Conservation (phyloP, 2,329 filamentous ascomycete genomes). For the Paecilomyces dactylethromorphus region DNA sequence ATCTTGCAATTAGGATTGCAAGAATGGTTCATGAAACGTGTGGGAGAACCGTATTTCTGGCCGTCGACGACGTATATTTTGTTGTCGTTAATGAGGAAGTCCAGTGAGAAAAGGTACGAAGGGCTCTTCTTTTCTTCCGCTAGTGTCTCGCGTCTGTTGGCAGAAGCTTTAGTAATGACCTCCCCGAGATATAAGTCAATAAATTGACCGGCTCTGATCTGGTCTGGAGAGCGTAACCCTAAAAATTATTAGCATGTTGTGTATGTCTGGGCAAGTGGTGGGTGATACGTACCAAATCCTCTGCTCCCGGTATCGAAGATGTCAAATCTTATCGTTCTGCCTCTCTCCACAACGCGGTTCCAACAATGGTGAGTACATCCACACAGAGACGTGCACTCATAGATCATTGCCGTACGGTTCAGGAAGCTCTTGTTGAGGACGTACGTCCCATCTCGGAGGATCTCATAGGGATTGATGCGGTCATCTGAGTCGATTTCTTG, state of each 20-base stretch:
- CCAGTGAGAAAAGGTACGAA: constrained; percentile 39
- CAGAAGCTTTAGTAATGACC: constrained; percentile 30
- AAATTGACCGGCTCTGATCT: constrained; percentile 36
- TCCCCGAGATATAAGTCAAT: constrained; percentile 42
- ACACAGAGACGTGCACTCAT: constrained; percentile 36
- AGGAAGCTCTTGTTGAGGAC: constrained; percentile 26
- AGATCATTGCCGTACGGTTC: constrained; percentile 28
- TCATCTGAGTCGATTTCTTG: constrained; percentile 22
- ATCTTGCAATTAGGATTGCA: constrained; percentile 43
- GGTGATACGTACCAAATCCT: constrained; percentile 30
- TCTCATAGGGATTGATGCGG: constrained; percentile 25
- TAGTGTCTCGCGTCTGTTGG: constrained; percentile 31
- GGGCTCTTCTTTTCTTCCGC: constrained; percentile 17
- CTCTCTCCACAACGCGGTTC: constrained; percentile 37
- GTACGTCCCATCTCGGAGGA: constrained; percentile 10
- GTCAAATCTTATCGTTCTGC: constrained; percentile 32
- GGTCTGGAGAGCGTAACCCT: constrained; percentile 34
- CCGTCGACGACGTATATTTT: constrained; percentile 38
- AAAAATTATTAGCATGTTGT: constrained; percentile 5
- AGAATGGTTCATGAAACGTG: constrained; percentile 44
- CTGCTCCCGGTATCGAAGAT: constrained; percentile 37
- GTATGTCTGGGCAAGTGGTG: not conserved
- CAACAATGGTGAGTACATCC: constrained; percentile 28
- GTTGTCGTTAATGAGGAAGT: constrained; percentile 23
- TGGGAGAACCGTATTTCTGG: constrained; percentile 33